Conservation (phyloP, 495 filamentous ascomycete species). For the Hyaloscypha hepaticicola region DNA sequence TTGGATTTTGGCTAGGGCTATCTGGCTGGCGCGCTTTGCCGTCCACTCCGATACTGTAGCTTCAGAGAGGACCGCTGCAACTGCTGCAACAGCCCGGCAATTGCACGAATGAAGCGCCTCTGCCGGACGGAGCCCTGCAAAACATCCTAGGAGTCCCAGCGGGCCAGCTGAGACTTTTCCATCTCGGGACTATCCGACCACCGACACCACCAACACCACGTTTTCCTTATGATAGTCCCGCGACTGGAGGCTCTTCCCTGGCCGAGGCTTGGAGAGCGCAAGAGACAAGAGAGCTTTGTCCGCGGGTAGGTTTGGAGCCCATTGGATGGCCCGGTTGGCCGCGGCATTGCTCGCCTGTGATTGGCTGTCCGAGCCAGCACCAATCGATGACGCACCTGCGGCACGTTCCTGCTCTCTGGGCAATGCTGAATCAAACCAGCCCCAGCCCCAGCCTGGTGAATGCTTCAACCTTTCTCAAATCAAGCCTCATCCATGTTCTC, state of each 20-base stretch:
- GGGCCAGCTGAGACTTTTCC: not conserved
- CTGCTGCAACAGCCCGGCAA: no score
- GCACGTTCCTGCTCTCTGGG: not conserved
- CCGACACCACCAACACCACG: not conserved
- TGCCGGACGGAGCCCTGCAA: no score
- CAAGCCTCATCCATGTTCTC: not conserved
- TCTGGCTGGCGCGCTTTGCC: no score
- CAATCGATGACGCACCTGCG: not conserved
- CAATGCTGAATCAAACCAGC: no score
- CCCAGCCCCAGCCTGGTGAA: no score
- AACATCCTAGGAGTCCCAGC: not conserved
- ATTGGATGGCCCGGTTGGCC: no score
- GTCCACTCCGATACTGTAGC: no score
- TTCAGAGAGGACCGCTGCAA: no score
- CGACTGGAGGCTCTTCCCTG: not conserved
- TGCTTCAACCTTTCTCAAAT: no score
- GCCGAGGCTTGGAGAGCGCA: not conserved
- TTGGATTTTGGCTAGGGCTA: no score
- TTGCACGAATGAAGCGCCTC: not conserved
- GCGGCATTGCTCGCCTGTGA: not conserved
- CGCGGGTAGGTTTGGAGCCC: no score
- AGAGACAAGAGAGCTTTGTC: not conserved
- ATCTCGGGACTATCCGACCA: not conserved
- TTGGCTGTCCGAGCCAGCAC: not conserved
- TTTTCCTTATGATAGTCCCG: not conserved